Conservation (phyloP, 169 alveolate species). For the Eimeria maxima region DNA sequence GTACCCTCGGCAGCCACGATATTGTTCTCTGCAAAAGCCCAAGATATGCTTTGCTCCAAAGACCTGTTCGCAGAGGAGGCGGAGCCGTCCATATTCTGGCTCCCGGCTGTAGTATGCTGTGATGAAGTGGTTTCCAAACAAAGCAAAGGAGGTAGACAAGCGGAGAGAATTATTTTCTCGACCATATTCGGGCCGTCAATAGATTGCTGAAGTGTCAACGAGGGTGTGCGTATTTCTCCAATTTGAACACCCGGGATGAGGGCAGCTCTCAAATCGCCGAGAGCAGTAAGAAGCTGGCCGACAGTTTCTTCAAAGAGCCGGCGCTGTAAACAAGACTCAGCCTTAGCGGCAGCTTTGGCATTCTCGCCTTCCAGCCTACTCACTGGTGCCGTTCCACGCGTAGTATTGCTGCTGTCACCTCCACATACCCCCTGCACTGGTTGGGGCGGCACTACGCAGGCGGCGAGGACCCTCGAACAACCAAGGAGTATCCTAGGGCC, state of each 20-base stretch:
- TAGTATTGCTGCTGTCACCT: background rate
- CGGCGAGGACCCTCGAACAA: slow-evolving; percentile 51
- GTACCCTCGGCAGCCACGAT: slow-evolving; percentile 18
- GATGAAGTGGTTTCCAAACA: slow-evolving; percentile 18
- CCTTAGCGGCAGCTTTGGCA: slow-evolving; percentile 43
- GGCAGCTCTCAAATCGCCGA: slow-evolving; percentile 2
- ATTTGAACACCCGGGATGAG: background rate
- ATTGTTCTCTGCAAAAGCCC: slow-evolving; percentile 41
- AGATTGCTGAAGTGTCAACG: background rate
- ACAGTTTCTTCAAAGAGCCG: slow-evolving; percentile 12
- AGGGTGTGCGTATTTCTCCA: background rate
- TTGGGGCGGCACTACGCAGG: slow-evolving; percentile 27
- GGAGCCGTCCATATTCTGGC: background rate
- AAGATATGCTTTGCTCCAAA: background rate
- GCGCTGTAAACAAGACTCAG: slow-evolving; percentile 33
- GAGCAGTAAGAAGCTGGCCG: slow-evolving; percentile 13
- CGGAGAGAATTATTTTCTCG: slow-evolving; percentile 46
- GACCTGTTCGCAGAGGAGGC: background rate
- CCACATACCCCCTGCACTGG: background rate
- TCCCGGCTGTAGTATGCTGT: background rate
- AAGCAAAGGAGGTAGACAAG: slow-evolving; percentile 49
- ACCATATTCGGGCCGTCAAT: background rate
- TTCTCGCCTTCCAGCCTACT: background rate
- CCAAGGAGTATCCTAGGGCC: slow-evolving; percentile 18
- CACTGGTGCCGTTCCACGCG: slow-evolving; percentile 45